Evolutionary conservation across 176 grass and related monocot genomes (phyloP), one percentile per base, ranked within the genome.

Genomic region (Lolium multiflorum): DNA sequence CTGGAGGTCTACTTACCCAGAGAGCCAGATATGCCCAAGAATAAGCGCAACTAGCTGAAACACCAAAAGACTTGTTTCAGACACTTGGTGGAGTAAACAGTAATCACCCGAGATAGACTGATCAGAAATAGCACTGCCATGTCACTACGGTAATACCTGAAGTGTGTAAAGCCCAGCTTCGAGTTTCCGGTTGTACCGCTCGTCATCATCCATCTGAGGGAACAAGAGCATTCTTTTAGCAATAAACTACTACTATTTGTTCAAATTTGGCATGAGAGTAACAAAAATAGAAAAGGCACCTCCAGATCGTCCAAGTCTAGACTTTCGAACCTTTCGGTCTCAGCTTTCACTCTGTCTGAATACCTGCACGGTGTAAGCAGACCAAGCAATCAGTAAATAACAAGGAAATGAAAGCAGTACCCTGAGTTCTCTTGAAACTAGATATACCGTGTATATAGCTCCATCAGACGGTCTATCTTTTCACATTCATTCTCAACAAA

Each of bases 401-500:
- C 3, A 24, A 12, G 44, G 73, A 26, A 35, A 43, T 46, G 24
- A 8, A 69, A 85, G n/a, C 55, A 74, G 39, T 15, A 28, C 24
- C 18, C 52, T 74, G 58, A 49, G 11, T 82, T 76, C 81, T 84
- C 59, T 76, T 41, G 9, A 71, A 52, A 82, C 7, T 38, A 86
- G 20, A 62, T 65, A 73, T 89, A 95, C 93, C 93, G 85, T 86
- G 68, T 88, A 79, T 95, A 98, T 10, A 98, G 87, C 84, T 98
- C 96, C 96, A 98, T 94, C 31, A 98, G 83, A 21, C 93, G 80
- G 64, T 98, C 96, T 87, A 98, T 94, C 74, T 98, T 98, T 88
- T 98, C 96, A 54, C 93, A 98, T 86, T 98, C 96, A 54, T 94
- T 95, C 89, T 98, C 96, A 58, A 98, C 91, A 91, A 98, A 98